These are phyloP conservation scores for Lactuca saligna DNA, from an alignment of 129 eudicot species.

Conservation along the genomic window DNA sequence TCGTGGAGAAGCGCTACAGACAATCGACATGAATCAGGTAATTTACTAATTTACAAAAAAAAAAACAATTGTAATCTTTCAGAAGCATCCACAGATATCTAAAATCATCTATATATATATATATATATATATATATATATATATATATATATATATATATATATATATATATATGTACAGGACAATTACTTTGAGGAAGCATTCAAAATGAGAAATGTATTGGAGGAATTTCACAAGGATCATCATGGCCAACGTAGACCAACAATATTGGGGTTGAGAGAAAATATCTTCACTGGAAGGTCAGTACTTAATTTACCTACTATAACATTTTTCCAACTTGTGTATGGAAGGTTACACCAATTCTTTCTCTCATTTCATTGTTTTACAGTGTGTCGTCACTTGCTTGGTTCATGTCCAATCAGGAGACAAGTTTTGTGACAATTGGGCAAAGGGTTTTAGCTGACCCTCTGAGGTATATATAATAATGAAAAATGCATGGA, in stretches of 20 bases:
- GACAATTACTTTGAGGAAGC: constrained; percentile 98
- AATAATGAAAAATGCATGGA: too few species aligned
- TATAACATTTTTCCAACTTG: background rate
- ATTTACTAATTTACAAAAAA: background rate
- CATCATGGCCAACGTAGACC: constrained; percentile 84
- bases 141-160: too few species aligned
- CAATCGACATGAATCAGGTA: constrained; percentile 99
- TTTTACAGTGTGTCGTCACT: constrained; percentile 84
- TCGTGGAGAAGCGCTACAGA: constrained; percentile 98
- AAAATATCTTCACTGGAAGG: constrained; percentile 99
- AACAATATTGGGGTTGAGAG: constrained; percentile 91
- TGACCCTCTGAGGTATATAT: constrained; percentile 92
- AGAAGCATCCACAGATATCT: constrained; percentile 24
- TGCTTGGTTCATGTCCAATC: constrained; percentile 99
- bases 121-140: too few species aligned
- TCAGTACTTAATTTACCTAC: constrained; percentile 20
- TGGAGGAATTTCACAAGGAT: constrained; percentile 75
- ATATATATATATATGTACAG: constrained; percentile 44
- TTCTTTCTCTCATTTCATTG: constrained; percentile 6
- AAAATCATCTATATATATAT: too few species aligned
- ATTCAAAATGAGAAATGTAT: constrained; percentile 93
- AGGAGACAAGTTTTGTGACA: constrained; percentile 96
- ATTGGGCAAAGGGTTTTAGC: constrained; percentile 95
- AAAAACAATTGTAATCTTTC: background rate
- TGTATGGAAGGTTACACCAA: background rate